Percentiles rank a stretch among this genome's conserved stretches.
phyloP scores from a whole-genome alignment of 2,329 filamentous ascomycete species.

The Arthrobotrys pseudoclavata region DNA sequence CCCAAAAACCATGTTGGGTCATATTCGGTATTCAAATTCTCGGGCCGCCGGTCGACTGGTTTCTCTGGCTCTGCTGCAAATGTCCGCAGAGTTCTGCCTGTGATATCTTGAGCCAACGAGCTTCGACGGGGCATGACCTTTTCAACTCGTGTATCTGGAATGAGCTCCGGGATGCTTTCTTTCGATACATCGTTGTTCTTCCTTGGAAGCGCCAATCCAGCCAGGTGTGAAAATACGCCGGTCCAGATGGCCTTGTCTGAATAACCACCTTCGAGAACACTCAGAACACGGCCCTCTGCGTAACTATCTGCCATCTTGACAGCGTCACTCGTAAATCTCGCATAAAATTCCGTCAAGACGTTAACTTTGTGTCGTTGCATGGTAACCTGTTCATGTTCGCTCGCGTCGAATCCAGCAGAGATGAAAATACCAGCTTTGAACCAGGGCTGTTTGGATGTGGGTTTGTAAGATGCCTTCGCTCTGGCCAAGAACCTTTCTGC shows the following conservation, averaged over 20 bases:
- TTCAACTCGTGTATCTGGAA: slow-evolving; percentile 39
- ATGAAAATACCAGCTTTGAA: slow-evolving; percentile 88
- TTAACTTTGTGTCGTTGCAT: slow-evolving; percentile 98
- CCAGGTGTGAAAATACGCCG: slow-evolving; percentile 89
- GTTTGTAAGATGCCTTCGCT: slow-evolving; percentile 72
- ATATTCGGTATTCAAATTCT: slow-evolving; percentile 68
- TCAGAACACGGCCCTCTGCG: slow-evolving; percentile 86
- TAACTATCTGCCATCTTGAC: slow-evolving; percentile 85
- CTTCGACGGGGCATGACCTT: slow-evolving; percentile 64
- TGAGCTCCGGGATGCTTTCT: background rate
- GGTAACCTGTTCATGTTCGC: slow-evolving; percentile 88
- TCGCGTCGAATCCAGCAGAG: slow-evolving; percentile 96
- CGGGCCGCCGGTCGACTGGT: background rate
- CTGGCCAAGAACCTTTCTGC: slow-evolving; percentile 77
- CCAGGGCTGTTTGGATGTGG: slow-evolving; percentile 65
- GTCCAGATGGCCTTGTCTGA: slow-evolving; percentile 91
- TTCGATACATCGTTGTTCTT: slow-evolving; percentile 34
- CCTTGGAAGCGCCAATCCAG: slow-evolving; percentile 77
- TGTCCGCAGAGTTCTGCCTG: slow-evolving; percentile 27
- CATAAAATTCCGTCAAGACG: slow-evolving; percentile 96
- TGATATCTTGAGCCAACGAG: slow-evolving; percentile 61
- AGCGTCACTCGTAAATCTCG: slow-evolving; percentile 87
- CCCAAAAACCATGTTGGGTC: slow-evolving; percentile 80
- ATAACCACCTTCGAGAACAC: slow-evolving; percentile 95
- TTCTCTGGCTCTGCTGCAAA: slow-evolving; percentile 20